Base-by-base conservation (phyloP, 306 rosid species). In the Dryas drummondii region DNA sequence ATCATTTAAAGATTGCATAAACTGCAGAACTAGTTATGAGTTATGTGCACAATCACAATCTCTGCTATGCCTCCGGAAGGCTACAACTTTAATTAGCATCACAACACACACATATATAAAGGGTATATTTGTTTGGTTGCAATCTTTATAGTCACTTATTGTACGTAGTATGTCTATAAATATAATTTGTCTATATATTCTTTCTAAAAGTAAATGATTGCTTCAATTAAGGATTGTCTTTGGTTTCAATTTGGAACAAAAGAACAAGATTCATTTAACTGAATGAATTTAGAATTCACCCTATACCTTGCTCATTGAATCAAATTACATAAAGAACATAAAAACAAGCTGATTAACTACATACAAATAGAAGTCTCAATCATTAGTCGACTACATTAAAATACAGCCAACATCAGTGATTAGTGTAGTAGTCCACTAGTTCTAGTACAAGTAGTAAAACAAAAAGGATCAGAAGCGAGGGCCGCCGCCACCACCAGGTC, bases 381-480 rank as follows among this genome's bases (percentile, higher is more conserved):
- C 45, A 44, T 45, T 65, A 17, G 27, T 12, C 16, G 17, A 16
- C 4, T 4, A 45, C 37, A 44, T 41, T 44, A 37, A 2, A 12
- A 13, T 19, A 44, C 6, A 26, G 53, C 10, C 22, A 9, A 15
- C 73, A 59, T 16, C 17, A 16, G 17, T 46, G 46, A 32, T 32
- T 32, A 32, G 37, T 32, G 37, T 32, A 32, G 37, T 32, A 32
- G 37, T 32, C 1, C 37, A 32, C 2, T 32, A 32, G 37, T 32
- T 1, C 37, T 32, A 32, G 37, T 32, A 32, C 2, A 1, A 32
- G 3, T 8, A 12, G 44, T 7, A 73, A 65, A 54, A 56, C 49
- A 47, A 48, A 47, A 5, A 6, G 27, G 37, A 9, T 86, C 82
- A 84, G 76, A 40, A 84, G 12, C 74, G 88, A 75, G 61, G 79